Evolutionary conservation across 2,329 filamentous ascomycete genomes (phyloP), one percentile per base, ranked within the genome.

Genomic region (Harringtonia aguacate): DNA sequence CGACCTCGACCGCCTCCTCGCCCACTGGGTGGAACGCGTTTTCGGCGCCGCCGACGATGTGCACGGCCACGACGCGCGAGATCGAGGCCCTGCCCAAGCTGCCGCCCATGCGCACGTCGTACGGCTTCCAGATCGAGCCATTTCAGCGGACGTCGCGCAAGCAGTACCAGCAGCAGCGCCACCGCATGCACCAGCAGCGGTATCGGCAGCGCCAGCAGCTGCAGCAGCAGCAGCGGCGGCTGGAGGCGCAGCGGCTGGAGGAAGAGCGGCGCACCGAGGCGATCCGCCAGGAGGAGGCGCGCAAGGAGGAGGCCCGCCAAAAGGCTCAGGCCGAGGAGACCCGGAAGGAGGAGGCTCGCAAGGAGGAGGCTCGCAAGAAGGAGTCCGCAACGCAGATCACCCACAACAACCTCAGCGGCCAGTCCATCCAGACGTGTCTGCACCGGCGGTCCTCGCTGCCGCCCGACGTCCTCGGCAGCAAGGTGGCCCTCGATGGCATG

Each of bases 111-210:
- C 39, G 30, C 10, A 27, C 20, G 15, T 35, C 39, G 30, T 41
- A 34, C 21, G 39, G 39, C 21, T 41, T 41, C 30, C 39, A 41
- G 21, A 34, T 35, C 29, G 39, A 41, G 39, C n/a, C 30, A 5
- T 41, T 41, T 10, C 30, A 41, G 30, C 39, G 39, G 13, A 34
- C 30, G 8, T 41, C 39, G n/a, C 39, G 39, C 30, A 41, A 35
- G 21, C 30, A 41, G 30, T 35, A 41, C 39, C 39, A 35, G 21
- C 30, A 41, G 30, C 30, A 41, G 30, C 39, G 39, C 14, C 39
- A 41, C 21, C 39, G 39, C 21, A 33, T 34, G 39, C 39, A 35
- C 30, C 30, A 41, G 30, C 30, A 41, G 39, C 30, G 30, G 28
- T 35, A 35, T 20, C 39, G 39, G 14, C 30, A 41, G 30, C 39